Conservation (phyloP, 768 basidiomycete genomes). For the Stropharia rugosoannulata region DNA sequence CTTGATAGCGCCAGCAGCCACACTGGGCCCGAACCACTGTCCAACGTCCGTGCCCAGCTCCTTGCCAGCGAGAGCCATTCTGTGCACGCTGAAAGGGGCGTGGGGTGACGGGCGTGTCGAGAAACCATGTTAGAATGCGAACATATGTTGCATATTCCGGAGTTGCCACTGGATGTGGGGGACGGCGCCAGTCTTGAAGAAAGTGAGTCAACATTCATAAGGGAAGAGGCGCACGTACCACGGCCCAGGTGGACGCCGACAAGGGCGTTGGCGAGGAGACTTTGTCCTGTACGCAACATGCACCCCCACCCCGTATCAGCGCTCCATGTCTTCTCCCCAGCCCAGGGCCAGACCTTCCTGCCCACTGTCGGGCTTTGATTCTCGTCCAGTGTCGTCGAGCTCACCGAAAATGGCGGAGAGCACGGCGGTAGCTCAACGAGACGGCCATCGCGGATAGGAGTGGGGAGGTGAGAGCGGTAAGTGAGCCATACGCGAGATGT, state of each 20-base stretch:
- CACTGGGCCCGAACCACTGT: constrained; percentile 97
- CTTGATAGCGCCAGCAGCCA: constrained; percentile 97
- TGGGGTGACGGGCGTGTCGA: constrained; percentile 84
- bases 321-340: constrained; percentile 70
- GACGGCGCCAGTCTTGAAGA: constrained; percentile 82
- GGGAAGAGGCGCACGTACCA: constrained; percentile 25
- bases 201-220: not conserved
- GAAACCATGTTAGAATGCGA: constrained; percentile 91
- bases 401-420: not conserved
- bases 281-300: constrained; percentile 38
- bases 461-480: constrained; percentile 81
- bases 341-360: constrained; percentile 66
- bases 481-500: constrained; percentile 88
- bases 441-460: constrained; percentile 67
- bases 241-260: constrained; percentile 65
- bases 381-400: constrained; percentile 16
- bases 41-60: constrained; percentile 94
- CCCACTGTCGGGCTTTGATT: constrained; percentile 29
- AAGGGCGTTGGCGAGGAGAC: constrained; percentile 33
- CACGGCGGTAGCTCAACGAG: constrained; percentile 31
- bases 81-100: constrained; percentile 92
- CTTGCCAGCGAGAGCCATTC: constrained; percentile 94
- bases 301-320: constrained; percentile 39
- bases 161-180: constrained; percentile 56
- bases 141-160: constrained; percentile 84